Base-by-base conservation (phyloP, 306 rosid species). In the Comarum palustre region DNA sequence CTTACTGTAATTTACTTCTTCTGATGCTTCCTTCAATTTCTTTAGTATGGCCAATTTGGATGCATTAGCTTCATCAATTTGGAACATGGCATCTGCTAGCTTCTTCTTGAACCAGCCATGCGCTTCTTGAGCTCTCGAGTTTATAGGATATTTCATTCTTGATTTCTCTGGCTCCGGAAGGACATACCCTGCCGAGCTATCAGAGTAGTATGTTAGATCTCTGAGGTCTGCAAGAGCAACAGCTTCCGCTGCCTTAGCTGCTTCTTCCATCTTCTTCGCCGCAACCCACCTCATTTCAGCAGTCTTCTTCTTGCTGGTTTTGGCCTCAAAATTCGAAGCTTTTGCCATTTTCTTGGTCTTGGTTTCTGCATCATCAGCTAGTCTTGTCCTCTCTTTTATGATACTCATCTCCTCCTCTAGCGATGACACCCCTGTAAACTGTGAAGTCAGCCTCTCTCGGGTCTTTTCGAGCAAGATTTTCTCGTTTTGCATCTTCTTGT, bases 211-310 rank as follows among this genome's bases (percentile, higher is more conserved):
- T 8, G 90, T 83, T 59, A 94, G 81, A 66, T 90, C 95, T 75
- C 82, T 80, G 73, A 94, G 85, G 83, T 94, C 99, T 6, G 96
- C 95, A 42, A 91, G 87, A 71, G 99, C 99, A 73, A 91, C 88
- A 6, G 93, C 97, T 83, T 94, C 99, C 25, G 96, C 97, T 16
- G 97, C 96, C 83, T 68, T 87, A 16, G 99, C 97, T 2, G 99
- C 99, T 81, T 94, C 97, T 68, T 92, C 97, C 99, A 94, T 94
- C 88, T 89, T 94, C 75, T 90, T 91, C 31, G 99, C 99, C 2
- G 99, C 97, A 63, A 89, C 66, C 95, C 77, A 88, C 81, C 93
- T 88, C 96, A 94, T 86, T 81, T 94, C 96, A 16, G 97, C 96
- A 43, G 90, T 87, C 77, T 79, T 87, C 76, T 79, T 88, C 72